A percentile compares a stretch with the other conserved stretches of the same genome.
These are phyloP conservation scores for Neofusicoccum laricinum DNA, from an alignment of 2,329 filamentous ascomycete species.

Conservation along the genomic window DNA sequence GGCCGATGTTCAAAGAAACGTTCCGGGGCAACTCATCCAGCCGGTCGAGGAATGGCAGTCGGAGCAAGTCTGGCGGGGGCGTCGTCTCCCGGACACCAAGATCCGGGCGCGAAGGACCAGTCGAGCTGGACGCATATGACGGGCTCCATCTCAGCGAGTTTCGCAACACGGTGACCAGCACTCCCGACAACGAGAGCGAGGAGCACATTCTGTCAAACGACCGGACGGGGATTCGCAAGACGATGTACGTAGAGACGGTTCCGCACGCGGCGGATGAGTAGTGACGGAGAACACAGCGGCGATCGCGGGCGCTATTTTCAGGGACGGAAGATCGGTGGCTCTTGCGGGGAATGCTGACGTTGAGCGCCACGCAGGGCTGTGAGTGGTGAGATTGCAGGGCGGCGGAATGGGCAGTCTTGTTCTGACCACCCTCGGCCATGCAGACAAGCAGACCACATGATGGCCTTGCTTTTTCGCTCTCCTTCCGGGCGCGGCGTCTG, in stretches of 20 bases:
- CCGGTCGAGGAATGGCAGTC: background rate
- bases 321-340: background rate
- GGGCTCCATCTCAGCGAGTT: background rate
- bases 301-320: background rate
- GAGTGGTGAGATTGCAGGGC: background rate
- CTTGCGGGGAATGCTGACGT: background rate
- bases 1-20: constrained; percentile 30
- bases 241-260: background rate
- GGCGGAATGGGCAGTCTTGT: background rate
- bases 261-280: background rate
- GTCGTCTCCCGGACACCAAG: background rate
- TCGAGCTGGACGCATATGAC: constrained; percentile 17
- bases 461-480: background rate
- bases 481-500: background rate
- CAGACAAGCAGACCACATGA: background rate
- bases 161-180: background rate
- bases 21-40: constrained; percentile 14
- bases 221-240: background rate
- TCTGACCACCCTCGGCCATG: constrained; percentile 4
- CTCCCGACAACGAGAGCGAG: constrained; percentile 18
- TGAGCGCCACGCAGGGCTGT: background rate
- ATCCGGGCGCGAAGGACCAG: constrained; percentile 13
- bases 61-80: background rate
- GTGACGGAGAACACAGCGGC: background rate
- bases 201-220: constrained; percentile 17